A percentile compares a stretch with the other conserved stretches of the same genome.
phyloP scores from a whole-genome alignment of 2,329 filamentous ascomycete species.

The Phialemoniopsis sp. region DNA sequence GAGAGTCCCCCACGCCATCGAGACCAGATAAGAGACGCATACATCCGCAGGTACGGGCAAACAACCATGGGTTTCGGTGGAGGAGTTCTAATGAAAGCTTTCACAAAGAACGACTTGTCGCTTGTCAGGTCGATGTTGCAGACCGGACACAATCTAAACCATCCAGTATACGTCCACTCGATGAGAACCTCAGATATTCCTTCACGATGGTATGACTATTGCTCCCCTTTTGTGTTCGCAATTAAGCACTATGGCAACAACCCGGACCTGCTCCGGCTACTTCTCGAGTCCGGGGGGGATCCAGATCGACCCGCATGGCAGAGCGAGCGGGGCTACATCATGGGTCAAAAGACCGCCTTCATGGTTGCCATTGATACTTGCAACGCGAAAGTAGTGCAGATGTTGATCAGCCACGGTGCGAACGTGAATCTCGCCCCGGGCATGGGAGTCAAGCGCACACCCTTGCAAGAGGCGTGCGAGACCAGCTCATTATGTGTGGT shows the following conservation, averaged over 20 bases:
- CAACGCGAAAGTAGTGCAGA: background rate
- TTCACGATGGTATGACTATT: background rate
- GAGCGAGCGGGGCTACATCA: background rate
- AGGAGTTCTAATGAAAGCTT: too few species aligned
- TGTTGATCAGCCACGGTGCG: conserved; percentile 1
- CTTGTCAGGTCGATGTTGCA: too few species aligned
- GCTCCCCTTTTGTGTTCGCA: background rate
- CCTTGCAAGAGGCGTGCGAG: conserved; percentile 2
- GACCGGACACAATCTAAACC: background rate
- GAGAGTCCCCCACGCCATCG: too few species aligned
- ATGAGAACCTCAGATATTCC: background rate
- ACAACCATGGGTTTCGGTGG: too few species aligned
- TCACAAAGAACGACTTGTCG: too few species aligned
- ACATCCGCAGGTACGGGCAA: too few species aligned
- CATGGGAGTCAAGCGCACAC: conserved; percentile 1
- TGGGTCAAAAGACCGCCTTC: background rate
- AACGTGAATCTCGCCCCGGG: conserved; percentile 1
- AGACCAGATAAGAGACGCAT: too few species aligned
- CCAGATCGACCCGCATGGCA: background rate
- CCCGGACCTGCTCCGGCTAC: background rate
- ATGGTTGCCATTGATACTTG: background rate
- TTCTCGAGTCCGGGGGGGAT: conserved; percentile 2
- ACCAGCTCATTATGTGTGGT: conserved; percentile 1
- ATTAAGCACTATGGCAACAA: background rate
- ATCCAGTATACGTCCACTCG: background rate